Evolutionary conservation across 2,329 filamentous ascomycete species (phyloP), one percentile per base, ranked within the genome.

Genomic region (Botrytis fragariae): DNA sequence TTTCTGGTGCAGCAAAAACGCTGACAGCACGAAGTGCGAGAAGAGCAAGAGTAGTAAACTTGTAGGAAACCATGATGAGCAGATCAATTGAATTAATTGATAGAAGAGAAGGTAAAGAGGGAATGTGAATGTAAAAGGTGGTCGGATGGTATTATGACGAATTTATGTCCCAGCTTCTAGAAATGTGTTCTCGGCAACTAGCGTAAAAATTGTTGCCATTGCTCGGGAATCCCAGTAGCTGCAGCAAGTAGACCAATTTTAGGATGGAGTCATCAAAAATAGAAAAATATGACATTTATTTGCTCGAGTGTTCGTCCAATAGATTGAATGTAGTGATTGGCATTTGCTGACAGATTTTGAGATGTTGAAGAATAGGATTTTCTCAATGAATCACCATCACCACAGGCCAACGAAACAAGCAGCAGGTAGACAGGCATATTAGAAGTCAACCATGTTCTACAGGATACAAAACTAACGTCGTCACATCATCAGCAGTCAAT

Each of bases 11-110:
- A 74, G 90, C 90, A 78, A 89, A 86, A 79, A 87, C 90, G 82
- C 89, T 87, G 77, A 92, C 85, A 78, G 91, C 87, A 82, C 90
- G 88, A 79, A 93, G 85, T 75, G 92, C 91, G 83, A 94, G 85
- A 75, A 95, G 84, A 78, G 91, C 90, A 79, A 95, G 85, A 74
- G 91, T 86, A 79, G 92, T 89, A 80, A 92, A 87, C 84, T 90
- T 91, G 83, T 93, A 87, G 81, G 88, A 89, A 84, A 91, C 89
- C 93, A 96, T 96, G 81, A 82, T 85, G 82, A 29, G 73, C 71
- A 73, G 72, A 70, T 75, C 71, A 75, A 76, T 76, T 75, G 73
- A 59, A 63, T 42, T 42, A 71, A 51, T 57, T 44, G 35, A 39
- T 45, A 60, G 65, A 59, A 39, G 54, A 60, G 65, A 59, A 54